Conservation (phyloP, 129 eudicot genomes). For the Pulicaria dysenterica region DNA sequence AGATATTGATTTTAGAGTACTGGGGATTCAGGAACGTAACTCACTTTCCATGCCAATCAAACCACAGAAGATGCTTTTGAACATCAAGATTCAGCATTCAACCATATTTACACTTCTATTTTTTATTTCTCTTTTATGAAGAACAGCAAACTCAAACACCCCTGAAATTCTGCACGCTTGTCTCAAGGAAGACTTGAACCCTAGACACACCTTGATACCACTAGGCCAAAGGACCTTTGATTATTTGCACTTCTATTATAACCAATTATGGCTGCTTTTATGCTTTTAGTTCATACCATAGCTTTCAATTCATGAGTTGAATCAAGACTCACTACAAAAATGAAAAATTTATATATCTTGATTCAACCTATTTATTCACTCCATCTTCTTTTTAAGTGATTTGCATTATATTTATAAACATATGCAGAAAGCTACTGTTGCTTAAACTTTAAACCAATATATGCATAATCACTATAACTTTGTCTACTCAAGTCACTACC, state of each 20-base stretch:
- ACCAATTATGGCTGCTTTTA: not conserved
- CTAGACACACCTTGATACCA: too few relatives aligned
- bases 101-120: not conserved
- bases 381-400: not conserved
- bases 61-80: constrained; percentile 10
- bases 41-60: not conserved
- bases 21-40: constrained; percentile 1
- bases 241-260: not conserved
- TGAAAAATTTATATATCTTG: too few relatives aligned
- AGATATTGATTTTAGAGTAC: not conserved
- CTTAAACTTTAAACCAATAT: not conserved
- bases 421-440: not conserved
- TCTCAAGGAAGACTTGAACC: too few relatives aligned
- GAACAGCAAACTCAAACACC: too few relatives aligned
- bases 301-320: not conserved
- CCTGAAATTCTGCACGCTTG: too few relatives aligned
- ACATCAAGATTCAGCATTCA: constrained; percentile 1
- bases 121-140: too few relatives aligned
- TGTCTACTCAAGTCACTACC: not conserved
- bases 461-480: not conserved
- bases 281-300: not conserved
- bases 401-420: not conserved
- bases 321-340: not conserved
- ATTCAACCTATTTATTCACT: not conserved
- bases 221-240: not conserved